A percentile compares a stretch with the other conserved stretches of the same genome.
These are phyloP conservation scores for Tetraselmis chui DNA, from an alignment of 139 green algal genomes.

Conservation along the genomic window DNA sequence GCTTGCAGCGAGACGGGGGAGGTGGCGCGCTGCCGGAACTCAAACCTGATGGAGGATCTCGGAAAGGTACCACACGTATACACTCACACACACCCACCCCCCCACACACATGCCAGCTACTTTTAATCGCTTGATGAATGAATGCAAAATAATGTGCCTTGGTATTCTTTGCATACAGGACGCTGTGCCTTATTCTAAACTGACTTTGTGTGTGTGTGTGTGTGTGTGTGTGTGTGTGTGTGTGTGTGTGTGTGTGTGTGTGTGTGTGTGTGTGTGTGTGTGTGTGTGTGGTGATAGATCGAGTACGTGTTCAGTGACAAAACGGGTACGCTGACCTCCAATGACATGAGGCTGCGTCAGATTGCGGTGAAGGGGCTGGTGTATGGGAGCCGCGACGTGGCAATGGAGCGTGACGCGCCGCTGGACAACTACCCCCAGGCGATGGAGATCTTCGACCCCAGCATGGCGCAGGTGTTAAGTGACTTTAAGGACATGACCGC, in stretches of 20 bases:
- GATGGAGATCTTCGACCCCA: constrained; percentile 39
- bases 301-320: constrained; percentile 95
- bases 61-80: no score
- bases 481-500: constrained; percentile 12
- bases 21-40: constrained; percentile 59
- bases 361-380: constrained; percentile 43
- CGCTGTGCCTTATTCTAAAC: no score
- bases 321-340: constrained; percentile 86
- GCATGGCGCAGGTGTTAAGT: constrained; percentile 20
- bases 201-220: no score
- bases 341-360: constrained; percentile 74
- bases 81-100: no score
- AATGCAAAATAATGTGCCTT: no score
- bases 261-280: no score
- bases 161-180: no score
- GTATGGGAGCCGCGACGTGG: constrained; percentile 27
- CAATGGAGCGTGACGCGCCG: not conserved
- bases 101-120: no score
- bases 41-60: constrained; percentile 97
- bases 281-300: no score
- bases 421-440: not conserved
- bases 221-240: no score
- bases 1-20: constrained; percentile 1
- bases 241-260: no score
- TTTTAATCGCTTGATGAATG: no score